Evolutionary conservation across 345 rosid genomes (phyloP).

Genomic region (Rhizophora apiculata): DNA sequence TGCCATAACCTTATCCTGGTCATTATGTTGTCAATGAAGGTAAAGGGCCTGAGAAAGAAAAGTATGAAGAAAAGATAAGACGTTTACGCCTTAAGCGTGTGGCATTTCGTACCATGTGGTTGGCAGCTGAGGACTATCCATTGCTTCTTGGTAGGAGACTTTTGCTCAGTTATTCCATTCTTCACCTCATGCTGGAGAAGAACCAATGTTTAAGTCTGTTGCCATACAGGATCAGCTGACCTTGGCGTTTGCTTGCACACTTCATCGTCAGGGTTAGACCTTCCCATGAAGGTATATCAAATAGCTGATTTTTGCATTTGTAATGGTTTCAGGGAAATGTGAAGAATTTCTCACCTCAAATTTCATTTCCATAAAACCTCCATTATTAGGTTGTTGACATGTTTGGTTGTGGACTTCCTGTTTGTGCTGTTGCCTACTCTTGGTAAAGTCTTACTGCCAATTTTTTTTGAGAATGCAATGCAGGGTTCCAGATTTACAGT

Average conservation of each 20-base stretch:
- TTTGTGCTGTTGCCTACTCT: conserved; percentile 92
- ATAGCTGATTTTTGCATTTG: neutral
- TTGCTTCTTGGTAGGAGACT: conserved; percentile 61
- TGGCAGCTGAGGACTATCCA: conserved; percentile 93
- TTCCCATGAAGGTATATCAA: conserved; percentile 79
- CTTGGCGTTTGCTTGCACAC: conserved; percentile 96
- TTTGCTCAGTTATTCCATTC: neutral
- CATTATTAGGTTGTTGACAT: conserved; percentile 82
- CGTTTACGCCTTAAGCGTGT: conserved; percentile 70
- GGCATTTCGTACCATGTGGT: conserved; percentile 96
- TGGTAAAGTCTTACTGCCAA: conserved; percentile 45
- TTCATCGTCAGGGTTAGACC: conserved; percentile 95
- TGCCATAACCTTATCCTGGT: conserved; percentile 8
- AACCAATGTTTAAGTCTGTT: conserved; percentile 7
- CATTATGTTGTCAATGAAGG: conserved; percentile 40
- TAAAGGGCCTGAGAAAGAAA: conserved; percentile 92
- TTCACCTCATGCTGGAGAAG: neutral
- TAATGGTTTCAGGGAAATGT: neutral
- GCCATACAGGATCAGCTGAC: conserved; percentile 69
- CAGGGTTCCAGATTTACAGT: neutral
- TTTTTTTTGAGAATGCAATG: neutral
- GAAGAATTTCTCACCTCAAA: conserved; percentile 1
- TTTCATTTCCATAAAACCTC: neutral
- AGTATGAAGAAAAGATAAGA: conserved; percentile 79
- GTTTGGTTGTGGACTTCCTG: conserved; percentile 98